Evolutionary conservation across 805 yeast genomes (phyloP), one percentile per base, ranked within the genome.

Genomic region (Myxozyma neglecta): DNA sequence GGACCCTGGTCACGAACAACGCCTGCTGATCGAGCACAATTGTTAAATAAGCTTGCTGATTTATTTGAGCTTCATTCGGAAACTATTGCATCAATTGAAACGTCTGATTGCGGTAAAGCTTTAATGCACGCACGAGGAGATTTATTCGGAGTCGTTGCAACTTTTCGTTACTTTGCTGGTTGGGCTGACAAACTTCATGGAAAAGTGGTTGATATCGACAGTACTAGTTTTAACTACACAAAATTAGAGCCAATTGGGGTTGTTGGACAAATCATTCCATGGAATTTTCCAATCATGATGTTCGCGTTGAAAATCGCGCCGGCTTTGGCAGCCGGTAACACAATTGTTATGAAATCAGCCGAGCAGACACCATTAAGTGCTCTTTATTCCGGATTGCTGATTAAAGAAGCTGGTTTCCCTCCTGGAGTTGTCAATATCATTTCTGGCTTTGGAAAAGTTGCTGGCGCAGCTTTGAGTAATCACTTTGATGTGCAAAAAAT

Each of bases 161-260:
- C 88, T 9, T 87, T 90, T 1, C 82, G 89, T 6, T 91, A 88
- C 74, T 88, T 89, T 73, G 91, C 90, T 71, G 92, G 97, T 97
- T 92, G 85, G 71, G 80, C 96, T 37, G 94, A 88, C 73, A 89
- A 85, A 68, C 93, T 93, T 7, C 88, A 90, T 44, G 80, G 90
- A 68, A 73, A 82, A 34, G 76, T 83, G 57, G 94, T 93, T n/a
- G 86, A 85, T 65, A 24, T 24, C 29, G 29, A 39, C 16, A 39
- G 76, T 80, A 16, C 83, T 88, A 57, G 72, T 81, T 1, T 67
- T 75, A 32, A 78, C 75, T 69, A 48, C 35, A 43, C 34, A 46
- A 1, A 39, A 36, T n/a, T 70, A 72, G 51, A 87, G 72, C 93
- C 96, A n/a, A 77, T 88, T 53, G 96, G 96, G 7, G 91, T 87